Percentiles rank a stretch among this genome's conserved stretches.
Evolutionary conservation across 1,284 basidiomycete species (phyloP).

Genomic region (Pyrrhoderma lamaoense): DNA sequence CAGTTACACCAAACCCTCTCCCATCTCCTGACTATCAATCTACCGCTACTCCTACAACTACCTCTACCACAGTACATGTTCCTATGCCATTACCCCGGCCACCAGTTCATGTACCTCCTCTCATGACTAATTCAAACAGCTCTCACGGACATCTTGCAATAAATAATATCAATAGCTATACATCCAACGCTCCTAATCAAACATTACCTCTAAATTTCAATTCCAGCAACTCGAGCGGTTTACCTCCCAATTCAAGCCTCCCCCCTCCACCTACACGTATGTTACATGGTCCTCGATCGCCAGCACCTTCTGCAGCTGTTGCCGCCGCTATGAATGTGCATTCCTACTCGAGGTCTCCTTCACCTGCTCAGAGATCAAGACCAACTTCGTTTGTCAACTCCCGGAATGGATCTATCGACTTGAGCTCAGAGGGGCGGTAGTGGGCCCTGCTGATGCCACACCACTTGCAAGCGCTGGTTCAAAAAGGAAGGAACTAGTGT

Average conservation of each 20-base stretch:
- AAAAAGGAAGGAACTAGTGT: not conserved
- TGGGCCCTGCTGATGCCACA: not conserved
- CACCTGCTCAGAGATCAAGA: slow-evolving; percentile 8
- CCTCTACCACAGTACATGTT: too few relatives aligned
- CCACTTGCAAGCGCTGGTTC: not conserved
- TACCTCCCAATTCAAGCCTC: slow-evolving; percentile 25
- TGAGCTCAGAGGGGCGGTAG: not conserved
- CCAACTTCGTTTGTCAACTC: slow-evolving; percentile 4
- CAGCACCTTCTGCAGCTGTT: slow-evolving; percentile 33
- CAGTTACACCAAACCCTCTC: too few relatives aligned
- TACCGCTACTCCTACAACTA: too few relatives aligned
- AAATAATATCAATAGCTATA: too few relatives aligned
- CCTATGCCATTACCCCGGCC: not conserved
- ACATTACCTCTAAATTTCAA: too few relatives aligned
- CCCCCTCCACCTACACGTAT: slow-evolving; percentile 59
- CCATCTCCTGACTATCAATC: too few relatives aligned
- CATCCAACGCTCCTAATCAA: too few relatives aligned
- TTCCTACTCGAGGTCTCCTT: slow-evolving; percentile 5
- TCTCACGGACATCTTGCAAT: slow-evolving; percentile 20
- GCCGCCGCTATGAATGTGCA: slow-evolving; percentile 37
- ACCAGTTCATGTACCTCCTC: slow-evolving; percentile 24
- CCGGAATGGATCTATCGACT: slow-evolving; percentile 9
- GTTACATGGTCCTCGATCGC: slow-evolving; percentile 62
- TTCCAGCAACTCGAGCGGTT: too few relatives aligned
- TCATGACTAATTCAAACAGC: slow-evolving; percentile 22